Base-by-base conservation (phyloP, 257 asterid genomes). In the Echium plantagineum region DNA sequence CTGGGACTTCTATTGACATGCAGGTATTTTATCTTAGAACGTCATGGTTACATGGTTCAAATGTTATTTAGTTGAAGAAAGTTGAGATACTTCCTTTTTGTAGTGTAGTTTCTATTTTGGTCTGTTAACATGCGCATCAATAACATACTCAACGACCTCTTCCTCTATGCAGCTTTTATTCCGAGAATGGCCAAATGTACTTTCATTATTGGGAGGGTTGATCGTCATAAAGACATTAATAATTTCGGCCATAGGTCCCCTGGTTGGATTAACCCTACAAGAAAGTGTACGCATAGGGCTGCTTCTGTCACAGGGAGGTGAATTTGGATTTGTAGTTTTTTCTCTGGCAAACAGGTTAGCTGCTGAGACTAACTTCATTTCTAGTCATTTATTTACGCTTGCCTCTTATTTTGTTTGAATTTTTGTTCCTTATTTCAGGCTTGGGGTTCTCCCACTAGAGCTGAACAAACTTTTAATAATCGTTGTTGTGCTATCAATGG, bases 231-330 rank as follows among this genome's bases (percentile, higher is more conserved):
- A 93, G 87, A 89, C 98, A 58, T 51, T 78, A 67, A 93, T 93
- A 69, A 88, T 93, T 76, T 71, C 98, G 51, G 97, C 95, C 70
- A 66, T 91, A 74, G 98, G 94, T 56, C 98, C 98, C 31, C 93
- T 94, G 49, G 93, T 93, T 51, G 98, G 97, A 63, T 79, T 93
- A 49, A 78, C 81, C 72, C 84, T 89, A 69, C 82, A 74, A 77
- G 98, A 93, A 85, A 93, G 98, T 68, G 65, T 93, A 70, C 74
- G 98, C 80, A 86, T 93, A 63, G 98, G 98, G 17, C 78, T 88
- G 66, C 98, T 93, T 74, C 95, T 93, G 63, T 93, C 98, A 55
- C 98, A 93, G 74, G 98, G 98, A 49, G 98, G 98, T 24, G 98
- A 93, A 78, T 93, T 93, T 70, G 98, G 85, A 61, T 93, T 93